Evolutionary conservation across 495 filamentous ascomycete genomes (phyloP).

Genomic region (Tirmania nivea): DNA sequence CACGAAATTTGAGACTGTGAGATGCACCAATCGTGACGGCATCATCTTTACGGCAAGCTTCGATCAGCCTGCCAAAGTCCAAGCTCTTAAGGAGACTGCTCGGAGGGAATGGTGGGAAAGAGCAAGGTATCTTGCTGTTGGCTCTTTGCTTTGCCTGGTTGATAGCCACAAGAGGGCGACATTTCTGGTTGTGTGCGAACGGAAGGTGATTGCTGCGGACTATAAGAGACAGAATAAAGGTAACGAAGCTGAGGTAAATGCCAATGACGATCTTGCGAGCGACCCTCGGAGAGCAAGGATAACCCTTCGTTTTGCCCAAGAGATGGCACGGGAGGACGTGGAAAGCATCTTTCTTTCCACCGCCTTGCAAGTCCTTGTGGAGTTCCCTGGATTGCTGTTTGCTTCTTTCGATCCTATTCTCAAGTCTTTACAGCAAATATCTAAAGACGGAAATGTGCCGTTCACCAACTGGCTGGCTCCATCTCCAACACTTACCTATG

Average conservation of each 20-base stretch:
- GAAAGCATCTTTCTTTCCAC: conserved; percentile 9
- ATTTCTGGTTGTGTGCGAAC: conserved; percentile 33
- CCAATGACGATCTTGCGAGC: conserved; percentile 5
- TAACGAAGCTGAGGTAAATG: not conserved
- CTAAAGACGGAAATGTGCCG: conserved; percentile 28
- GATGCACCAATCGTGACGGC: not conserved
- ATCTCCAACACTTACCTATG: not conserved
- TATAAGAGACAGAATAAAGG: not conserved
- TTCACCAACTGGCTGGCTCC: conserved; percentile 39
- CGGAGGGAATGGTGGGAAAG: conserved; percentile 39
- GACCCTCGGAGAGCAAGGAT: conserved; percentile 16
- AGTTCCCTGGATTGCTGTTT: conserved; percentile 48
- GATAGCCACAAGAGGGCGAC: conserved; percentile 24
- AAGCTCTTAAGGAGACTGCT: conserved; percentile 12
- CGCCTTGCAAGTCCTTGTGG: conserved; percentile 27
- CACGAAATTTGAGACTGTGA: conserved; percentile 22
- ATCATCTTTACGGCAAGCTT: conserved; percentile 20
- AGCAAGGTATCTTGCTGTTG: conserved; percentile 33
- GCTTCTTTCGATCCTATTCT: conserved; percentile 44
- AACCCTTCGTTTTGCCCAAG: conserved; percentile 14
- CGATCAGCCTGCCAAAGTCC: conserved; percentile 28
- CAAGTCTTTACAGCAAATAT: conserved; percentile 39
- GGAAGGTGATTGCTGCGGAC: not conserved
- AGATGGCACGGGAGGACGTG: conserved; percentile 1
- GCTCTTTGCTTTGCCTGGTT: conserved; percentile 38